Conservation (phyloP, 768 basidiomycete genomes). For the Ramaria rubella region DNA sequence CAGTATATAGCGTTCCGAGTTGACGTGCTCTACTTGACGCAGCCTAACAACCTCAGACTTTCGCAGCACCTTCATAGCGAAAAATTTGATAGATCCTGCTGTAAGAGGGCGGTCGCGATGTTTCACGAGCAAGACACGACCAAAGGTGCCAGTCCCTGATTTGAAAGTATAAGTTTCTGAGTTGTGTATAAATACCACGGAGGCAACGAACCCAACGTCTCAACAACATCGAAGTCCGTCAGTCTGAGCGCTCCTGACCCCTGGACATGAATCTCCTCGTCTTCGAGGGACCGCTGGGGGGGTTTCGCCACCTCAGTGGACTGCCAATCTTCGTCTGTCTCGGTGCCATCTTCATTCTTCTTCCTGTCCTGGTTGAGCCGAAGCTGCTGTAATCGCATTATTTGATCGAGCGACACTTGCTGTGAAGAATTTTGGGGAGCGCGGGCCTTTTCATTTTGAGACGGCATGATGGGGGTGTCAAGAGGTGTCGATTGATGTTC, state of each 20-base stretch:
- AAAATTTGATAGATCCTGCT: constrained; percentile 50
- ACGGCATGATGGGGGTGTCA: constrained; percentile 23
- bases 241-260: constrained; percentile 51
- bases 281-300: constrained; percentile 58
- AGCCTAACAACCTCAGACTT: constrained; percentile 83
- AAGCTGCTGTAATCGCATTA: constrained; percentile 18
- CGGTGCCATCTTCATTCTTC: background rate
- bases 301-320: constrained; percentile 24
- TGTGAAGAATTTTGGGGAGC: constrained; percentile 32
- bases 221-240: constrained; percentile 76
- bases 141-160: constrained; percentile 93
- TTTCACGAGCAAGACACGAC: constrained; percentile 83
- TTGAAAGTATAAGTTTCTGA: background rate
- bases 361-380: constrained; percentile 15
- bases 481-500: constrained; percentile 22
- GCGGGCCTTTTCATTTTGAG: constrained; percentile 24
- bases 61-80: constrained; percentile 84
- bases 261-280: constrained; percentile 60
- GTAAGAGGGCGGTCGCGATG: constrained; percentile 45
- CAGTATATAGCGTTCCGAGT: constrained; percentile 91
- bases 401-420: constrained; percentile 17
- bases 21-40: constrained; percentile 96
- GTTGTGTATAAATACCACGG: background rate
- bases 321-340: constrained; percentile 13
- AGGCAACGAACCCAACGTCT: constrained; percentile 55